Evolutionary conservation across 768 basidiomycete genomes (phyloP), one percentile per base, ranked within the genome.

Genomic region (Suillus brevipes): DNA sequence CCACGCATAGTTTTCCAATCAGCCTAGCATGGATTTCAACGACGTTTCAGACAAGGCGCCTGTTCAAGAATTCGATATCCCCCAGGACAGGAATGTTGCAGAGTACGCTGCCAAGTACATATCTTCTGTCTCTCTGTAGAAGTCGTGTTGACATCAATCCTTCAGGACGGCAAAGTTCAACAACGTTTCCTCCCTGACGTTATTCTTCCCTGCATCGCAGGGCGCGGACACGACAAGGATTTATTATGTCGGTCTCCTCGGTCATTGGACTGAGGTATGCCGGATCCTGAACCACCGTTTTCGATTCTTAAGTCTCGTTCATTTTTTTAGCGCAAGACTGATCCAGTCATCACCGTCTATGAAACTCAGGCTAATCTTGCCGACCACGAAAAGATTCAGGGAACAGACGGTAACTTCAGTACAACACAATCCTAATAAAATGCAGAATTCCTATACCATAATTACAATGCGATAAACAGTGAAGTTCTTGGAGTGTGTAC

Each of bases 171-270:
- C 92, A 6, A 96, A 94, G 74, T 97, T 97, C 74, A 86, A 89
- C 8, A 91, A 91, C 60, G 77, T 95, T 1, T 89, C 91, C 6
- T 89, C 87, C 9, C 72, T 97, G n/a, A 91, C 94, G 2, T 71
- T 97, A 9, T 95, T 90, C 74, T 86, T 97, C 70, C 93, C 94
- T 3, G 82, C 83, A 2, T 86, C 89, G 3, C 91, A 90, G 73
- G 93, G 92, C 38, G 91, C 90, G 13, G 90, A 94, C 16, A 86
- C 85, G 0, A 87, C 85, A 0, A 83, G 87, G 34, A 79, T 97
- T 12, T 96, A 92, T 71, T 97, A 95, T 71, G 73, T 97, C 31
- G 94, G 95, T 16, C 89, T 97, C 72, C 79, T 93, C 20, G 95
- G 95, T 2, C 84, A 86, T 40, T 94, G 90, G 89, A 85, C 83